Evolutionary conservation across 2,329 filamentous ascomycete genomes (phyloP), one percentile per base, ranked within the genome.

Genomic region (Clarireedia monteithiana): DNA sequence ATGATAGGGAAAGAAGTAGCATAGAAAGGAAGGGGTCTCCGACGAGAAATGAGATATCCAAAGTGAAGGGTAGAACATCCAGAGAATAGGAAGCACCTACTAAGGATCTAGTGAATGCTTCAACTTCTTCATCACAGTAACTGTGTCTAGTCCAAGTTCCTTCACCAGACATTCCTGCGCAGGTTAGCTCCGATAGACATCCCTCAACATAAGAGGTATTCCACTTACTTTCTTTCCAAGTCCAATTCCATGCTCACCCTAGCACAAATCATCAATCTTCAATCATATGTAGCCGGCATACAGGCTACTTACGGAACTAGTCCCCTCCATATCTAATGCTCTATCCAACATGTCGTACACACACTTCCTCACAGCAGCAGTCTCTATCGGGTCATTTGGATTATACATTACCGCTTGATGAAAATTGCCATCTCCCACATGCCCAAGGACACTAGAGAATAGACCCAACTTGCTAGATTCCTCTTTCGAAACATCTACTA

Each of bases 371-470:
- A 94, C 89, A 59, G 85, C 86, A 38, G 77, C 83, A 51, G 81
- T 79, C 71, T 96, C 86, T 17, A 75, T 80, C 4, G 82, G 78
- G 57, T 90, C 77, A 26, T 77, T 77, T n/a, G 81, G 81, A 71
- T 92, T 82, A 69, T 95, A 96, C 74, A 96, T 86, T 71, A 96
- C 91, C 66, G 85, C 88, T 69, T 90, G 85, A 70, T 96, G 91
- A 74, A 96, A 96, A 71, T 95, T 96, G 42, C 90, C 91, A 67
- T 96, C 91, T 14, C 91, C 91, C 54, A 96, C 85, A 67, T 96
- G 91, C 5, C 91, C 91, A 1, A 96, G 75, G 24, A 94, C 88
- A 64, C 85, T 89, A 1, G 89, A 88, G 68, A 95, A 94, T 1
- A 95, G 73, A 0, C 89, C 89, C 6, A 95, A 27, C 45, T 48